Evolutionary conservation across 805 yeast genomes (phyloP), one percentile per base, ranked within the genome.

Genomic region (Saturnispora serradocipensis): DNA sequence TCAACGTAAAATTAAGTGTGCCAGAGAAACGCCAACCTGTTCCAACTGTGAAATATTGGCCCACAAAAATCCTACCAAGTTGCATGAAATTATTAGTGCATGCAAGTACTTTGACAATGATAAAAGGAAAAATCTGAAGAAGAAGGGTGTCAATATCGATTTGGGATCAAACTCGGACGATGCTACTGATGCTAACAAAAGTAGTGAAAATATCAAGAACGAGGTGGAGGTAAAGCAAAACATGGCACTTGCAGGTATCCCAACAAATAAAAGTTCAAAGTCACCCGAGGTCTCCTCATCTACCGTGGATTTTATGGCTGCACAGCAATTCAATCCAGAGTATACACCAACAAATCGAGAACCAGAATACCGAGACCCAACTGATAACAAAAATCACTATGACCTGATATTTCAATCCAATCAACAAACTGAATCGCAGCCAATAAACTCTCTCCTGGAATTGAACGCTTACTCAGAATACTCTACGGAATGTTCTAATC

Each of bases 1-100:
- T 61, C 78, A 80, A 53, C 77, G 82, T 62, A 82, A 82, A 65
- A 80, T 82, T 56, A 81, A 80, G 58, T 83, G 88, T 65, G 80
- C 81, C 15, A 74, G 84, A 52, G 74, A 71, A 43, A 74, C 72
- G 34, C 87, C 87, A 1, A 70, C 76, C 15, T 83, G 88, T 61
- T 66, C 70, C 27, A 75, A 76, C 56, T 83, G 88, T 65, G 66
- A 68, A 16, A 76, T 52, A 24, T 22, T 61, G 7, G 61, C 61
- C 4, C 40, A 44, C 10, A 61, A 59, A 35, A 58, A 59, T 18
- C 57, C 54, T 0, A n/a, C 16, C 5, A 58, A 58, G 32, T 35
- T 47, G 3, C 24, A 40, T 6, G 60, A 56, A 15, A 53, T 58
- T 8, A 34, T 59, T 28, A 25, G 42, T 9, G 61, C 63, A 8